phyloP scores from a whole-genome alignment of 129 eudicot species.

The Dittrichia graveolens region DNA sequence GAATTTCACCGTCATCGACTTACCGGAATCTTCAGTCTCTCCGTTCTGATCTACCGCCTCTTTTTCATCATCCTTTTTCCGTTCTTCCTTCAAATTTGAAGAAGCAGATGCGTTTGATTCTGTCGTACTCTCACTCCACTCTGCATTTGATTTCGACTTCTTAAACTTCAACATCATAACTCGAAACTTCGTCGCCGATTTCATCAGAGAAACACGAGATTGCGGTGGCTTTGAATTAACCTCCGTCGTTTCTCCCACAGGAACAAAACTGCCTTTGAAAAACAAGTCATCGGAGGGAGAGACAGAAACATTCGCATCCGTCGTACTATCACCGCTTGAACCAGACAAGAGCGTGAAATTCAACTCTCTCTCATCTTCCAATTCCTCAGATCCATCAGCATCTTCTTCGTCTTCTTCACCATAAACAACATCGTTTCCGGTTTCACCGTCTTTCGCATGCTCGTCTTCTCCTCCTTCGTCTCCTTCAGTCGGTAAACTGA shows the following conservation, averaged over 20 bases:
- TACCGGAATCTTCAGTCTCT: slow-evolving; percentile 24
- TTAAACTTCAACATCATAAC: slow-evolving; percentile 70
- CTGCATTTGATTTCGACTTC: slow-evolving; percentile 45
- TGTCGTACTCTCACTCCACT: slow-evolving; percentile 4
- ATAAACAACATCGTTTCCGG: slow-evolving; percentile 20
- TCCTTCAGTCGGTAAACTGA: slow-evolving; percentile 47
- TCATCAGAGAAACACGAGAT: slow-evolving; percentile 47
- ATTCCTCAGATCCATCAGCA: slow-evolving; percentile 37
- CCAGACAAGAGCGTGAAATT: slow-evolving; percentile 49
- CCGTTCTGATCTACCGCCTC: slow-evolving; percentile 8
- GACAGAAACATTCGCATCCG: slow-evolving; percentile 36
- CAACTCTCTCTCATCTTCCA: slow-evolving; percentile 39
- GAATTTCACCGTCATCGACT: slow-evolving; percentile 57
- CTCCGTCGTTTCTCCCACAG: slow-evolving; percentile 42
- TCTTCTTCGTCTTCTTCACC: slow-evolving; percentile 32
- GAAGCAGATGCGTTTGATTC: slow-evolving; percentile 17
- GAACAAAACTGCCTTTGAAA: slow-evolving; percentile 61
- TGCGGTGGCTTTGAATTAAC: slow-evolving; percentile 33
- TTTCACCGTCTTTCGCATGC: slow-evolving; percentile 9
- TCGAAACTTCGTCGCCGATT: slow-evolving; percentile 67
- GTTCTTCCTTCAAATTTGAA: slow-evolving; percentile 25
- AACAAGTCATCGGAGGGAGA: slow-evolving; percentile 71
- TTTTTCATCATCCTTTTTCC: slow-evolving; percentile 13
- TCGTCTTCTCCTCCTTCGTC: slow-evolving; percentile 16
- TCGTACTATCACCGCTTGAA: slow-evolving; percentile 42